phyloP scores from a whole-genome alignment of 1,284 basidiomycete species.

The Rugosomyces carneus region DNA sequence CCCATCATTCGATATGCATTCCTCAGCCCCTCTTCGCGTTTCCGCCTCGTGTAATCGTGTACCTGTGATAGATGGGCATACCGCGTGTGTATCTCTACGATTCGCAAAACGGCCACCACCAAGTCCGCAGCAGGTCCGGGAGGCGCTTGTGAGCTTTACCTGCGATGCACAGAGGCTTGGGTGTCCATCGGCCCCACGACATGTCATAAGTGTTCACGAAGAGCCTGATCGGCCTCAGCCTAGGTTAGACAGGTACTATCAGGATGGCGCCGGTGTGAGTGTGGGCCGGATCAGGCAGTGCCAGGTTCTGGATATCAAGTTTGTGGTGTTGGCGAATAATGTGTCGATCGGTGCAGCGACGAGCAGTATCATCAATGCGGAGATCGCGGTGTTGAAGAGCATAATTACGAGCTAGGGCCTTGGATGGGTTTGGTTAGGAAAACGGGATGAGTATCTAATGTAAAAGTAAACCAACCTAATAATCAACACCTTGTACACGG shows the following conservation, averaged over 20 bases:
- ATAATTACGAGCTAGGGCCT: conserved; percentile 28
- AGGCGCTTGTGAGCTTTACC: conserved; percentile 72
- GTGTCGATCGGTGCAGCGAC: conserved; percentile 97
- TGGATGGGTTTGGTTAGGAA: neutral
- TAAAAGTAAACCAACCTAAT: neutral
- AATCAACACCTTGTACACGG: neutral
- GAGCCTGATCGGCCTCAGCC: conserved; percentile 94
- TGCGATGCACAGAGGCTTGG: conserved; percentile 77
- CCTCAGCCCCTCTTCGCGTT: conserved; percentile 72
- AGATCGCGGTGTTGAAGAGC: conserved; percentile 86
- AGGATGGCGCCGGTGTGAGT: conserved; percentile 88
- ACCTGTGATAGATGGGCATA: conserved; percentile 90
- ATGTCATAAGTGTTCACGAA: conserved; percentile 90
- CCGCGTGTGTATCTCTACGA: conserved; percentile 81
- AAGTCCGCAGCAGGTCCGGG: conserved; percentile 80
- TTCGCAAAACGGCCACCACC: conserved; percentile 83
- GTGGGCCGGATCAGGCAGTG: conserved; percentile 92
- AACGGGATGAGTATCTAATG: neutral
- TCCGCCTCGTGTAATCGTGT: conserved; percentile 92
- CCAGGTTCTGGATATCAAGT: conserved; percentile 91
- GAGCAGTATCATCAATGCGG: conserved; percentile 96
- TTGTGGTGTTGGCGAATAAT: conserved; percentile 93
- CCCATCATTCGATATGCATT: conserved; percentile 82
- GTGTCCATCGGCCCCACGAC: conserved; percentile 82
- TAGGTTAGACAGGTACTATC: conserved; percentile 84